phyloP scores from a whole-genome alignment of 495 filamentous ascomycete species.

The Tuber magnatum region DNA sequence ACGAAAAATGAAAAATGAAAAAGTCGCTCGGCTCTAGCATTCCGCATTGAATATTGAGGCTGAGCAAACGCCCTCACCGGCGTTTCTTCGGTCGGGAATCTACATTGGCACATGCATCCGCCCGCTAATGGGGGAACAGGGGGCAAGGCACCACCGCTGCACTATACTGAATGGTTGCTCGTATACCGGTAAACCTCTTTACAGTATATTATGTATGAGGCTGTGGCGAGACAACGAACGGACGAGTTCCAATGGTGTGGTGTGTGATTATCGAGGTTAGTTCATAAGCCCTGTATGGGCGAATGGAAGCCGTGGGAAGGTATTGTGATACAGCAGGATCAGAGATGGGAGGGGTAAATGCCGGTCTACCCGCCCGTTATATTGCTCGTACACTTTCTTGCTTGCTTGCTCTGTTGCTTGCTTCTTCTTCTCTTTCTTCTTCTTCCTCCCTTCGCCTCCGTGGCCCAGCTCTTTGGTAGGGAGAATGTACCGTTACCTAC shows the following conservation, averaged over 20 bases:
- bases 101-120: background rate
- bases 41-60: background rate
- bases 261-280: background rate
- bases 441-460: background rate
- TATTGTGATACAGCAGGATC: background rate
- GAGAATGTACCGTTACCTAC: no score
- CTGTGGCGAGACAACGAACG: background rate
- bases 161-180: background rate
- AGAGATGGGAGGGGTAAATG: background rate
- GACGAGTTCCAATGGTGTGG: background rate
- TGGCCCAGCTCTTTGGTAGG: background rate
- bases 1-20: no score
- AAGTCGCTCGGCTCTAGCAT: background rate
- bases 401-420: background rate
- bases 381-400: background rate
- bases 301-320: background rate
- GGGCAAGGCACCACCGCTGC: background rate
- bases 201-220: background rate
- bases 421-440: background rate
- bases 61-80: background rate
- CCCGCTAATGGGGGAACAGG: background rate
- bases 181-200: background rate
- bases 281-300: no score
- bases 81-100: background rate
- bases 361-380: background rate